Evolutionary conservation across 2,329 filamentous ascomycete genomes (phyloP), one percentile per base, ranked within the genome.

Genomic region (Triangularia verruculosa): DNA sequence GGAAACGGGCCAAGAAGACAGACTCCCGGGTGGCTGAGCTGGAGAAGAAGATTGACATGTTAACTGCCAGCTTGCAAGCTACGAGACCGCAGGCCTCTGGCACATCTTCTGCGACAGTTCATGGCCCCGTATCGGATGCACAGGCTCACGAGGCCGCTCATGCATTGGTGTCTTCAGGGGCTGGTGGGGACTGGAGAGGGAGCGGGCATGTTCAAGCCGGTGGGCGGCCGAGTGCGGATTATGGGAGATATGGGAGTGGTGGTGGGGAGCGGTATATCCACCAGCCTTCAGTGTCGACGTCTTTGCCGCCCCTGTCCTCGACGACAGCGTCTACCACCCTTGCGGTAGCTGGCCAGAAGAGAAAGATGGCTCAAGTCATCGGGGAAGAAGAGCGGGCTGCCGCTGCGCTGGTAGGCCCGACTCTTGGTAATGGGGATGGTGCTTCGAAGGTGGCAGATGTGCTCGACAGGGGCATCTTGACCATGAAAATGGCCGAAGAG

Each of bases 1-100:
- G 92, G 47, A 96, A 96, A 78, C 83, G 93, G 53, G 91, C 94
- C 79, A 96, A 94, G 81, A 96, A 96, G 81, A 93, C 91, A 61
- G 93, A 96, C 74, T 94, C 87, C 68, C 84, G 92, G 59, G 93
- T 97, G 12, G 90, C 92, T 8, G 93, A 97, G 79, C 82, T 97
- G 59, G 93, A 97, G 80, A 92, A 89, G 81, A 96, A 96, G 79
- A 94, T 97, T 67, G 92, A 97, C 79, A 91, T 90, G 8, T 75
- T 97, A 73, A 96, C 91, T 7, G 91, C 92, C 6, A 92, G 87
- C 34, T 74, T 97, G 68, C 88, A 92, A 54, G 86, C 90, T 1
- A 77, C 73, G 15, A 71, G 75, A 7, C 60, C 30, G 61, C 51
- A 62, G n/a, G 62, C 34, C 34, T 20, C 54, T 28, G 52, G 59